These are phyloP conservation scores for Wickerhamomyces subpelliculosus DNA, from an alignment of 805 yeast species.

Conservation along the genomic window DNA sequence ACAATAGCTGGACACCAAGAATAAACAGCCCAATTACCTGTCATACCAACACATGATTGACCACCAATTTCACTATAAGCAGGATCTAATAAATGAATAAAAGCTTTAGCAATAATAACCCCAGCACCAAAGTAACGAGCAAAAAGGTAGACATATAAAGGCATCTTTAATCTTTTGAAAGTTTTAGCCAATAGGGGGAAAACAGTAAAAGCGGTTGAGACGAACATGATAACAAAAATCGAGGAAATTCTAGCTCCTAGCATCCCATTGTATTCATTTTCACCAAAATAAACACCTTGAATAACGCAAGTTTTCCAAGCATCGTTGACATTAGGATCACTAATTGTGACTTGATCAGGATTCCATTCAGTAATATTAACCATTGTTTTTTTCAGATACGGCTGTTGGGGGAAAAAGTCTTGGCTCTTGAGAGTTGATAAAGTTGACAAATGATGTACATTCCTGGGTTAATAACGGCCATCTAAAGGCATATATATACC, in stretches of 20 bases:
- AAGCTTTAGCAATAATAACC: slow-evolving; percentile 71
- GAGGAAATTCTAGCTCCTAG: slow-evolving; percentile 47
- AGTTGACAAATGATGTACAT: too few species aligned
- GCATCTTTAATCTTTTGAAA: slow-evolving; percentile 34
- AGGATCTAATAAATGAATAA: slow-evolving; percentile 57
- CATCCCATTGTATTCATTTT: slow-evolving; percentile 34
- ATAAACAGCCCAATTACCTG: slow-evolving; percentile 38
- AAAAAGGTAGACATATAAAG: slow-evolving; percentile 24
- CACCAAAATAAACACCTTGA: slow-evolving; percentile 34
- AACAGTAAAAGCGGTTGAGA: slow-evolving; percentile 39
- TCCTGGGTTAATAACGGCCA: too few species aligned
- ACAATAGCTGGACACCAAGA: slow-evolving; percentile 43
- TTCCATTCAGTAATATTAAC: too few species aligned
- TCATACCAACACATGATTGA: slow-evolving; percentile 31
- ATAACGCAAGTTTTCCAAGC: slow-evolving; percentile 35
- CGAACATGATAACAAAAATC: slow-evolving; percentile 50
- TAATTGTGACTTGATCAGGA: slow-evolving; percentile 23
- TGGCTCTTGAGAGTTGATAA: too few species aligned
- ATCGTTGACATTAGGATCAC: slow-evolving; percentile 23
- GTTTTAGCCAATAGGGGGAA: slow-evolving; percentile 38
- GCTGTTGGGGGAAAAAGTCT: too few species aligned
- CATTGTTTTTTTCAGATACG: too few species aligned
- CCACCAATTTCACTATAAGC: slow-evolving; percentile 30
- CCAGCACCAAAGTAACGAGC: slow-evolving; percentile 62
- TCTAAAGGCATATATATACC: too few species aligned